These are phyloP conservation scores for Metschnikowia baotianmanensis DNA, from an alignment of 805 yeast species.

Conservation along the genomic window DNA sequence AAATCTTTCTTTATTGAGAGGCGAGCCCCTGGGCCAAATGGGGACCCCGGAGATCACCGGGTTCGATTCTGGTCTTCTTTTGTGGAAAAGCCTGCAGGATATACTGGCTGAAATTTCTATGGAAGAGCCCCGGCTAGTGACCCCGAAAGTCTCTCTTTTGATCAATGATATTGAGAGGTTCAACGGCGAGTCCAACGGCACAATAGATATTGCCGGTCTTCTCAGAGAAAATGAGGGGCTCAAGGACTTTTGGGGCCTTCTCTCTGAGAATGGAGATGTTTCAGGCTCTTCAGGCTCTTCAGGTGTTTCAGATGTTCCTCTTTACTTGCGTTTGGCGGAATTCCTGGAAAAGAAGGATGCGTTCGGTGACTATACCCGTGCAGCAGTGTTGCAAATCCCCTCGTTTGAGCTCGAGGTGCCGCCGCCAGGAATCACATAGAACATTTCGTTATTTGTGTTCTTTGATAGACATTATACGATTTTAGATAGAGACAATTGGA, in stretches of 20 bases:
- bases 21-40: constrained; percentile 62
- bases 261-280: no score
- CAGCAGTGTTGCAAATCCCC: constrained; percentile 61
- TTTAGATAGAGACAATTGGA: no score
- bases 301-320: constrained; percentile 23
- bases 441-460: no score
- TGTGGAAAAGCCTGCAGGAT: constrained; percentile 31
- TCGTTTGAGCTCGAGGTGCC: constrained; percentile 53
- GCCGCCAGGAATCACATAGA: constrained; percentile 49
- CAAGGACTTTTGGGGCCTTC: constrained; percentile 23
- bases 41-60: constrained; percentile 50
- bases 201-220: constrained; percentile 36
- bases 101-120: constrained; percentile 1
- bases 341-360: constrained; percentile 38
- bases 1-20: constrained; percentile 58
- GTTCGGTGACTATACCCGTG: constrained; percentile 63
- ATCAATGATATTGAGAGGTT: constrained; percentile 79
- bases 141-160: constrained; percentile 55
- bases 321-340: constrained; percentile 59
- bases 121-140: constrained; percentile 23
- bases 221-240: constrained; percentile 19
- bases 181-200: constrained; percentile 46
- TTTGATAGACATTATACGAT: background rate
- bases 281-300: no score
- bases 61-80: constrained; percentile 32